phyloP scores from a whole-genome alignment of 306 rosid species.

The Cucumis melo region DNA sequence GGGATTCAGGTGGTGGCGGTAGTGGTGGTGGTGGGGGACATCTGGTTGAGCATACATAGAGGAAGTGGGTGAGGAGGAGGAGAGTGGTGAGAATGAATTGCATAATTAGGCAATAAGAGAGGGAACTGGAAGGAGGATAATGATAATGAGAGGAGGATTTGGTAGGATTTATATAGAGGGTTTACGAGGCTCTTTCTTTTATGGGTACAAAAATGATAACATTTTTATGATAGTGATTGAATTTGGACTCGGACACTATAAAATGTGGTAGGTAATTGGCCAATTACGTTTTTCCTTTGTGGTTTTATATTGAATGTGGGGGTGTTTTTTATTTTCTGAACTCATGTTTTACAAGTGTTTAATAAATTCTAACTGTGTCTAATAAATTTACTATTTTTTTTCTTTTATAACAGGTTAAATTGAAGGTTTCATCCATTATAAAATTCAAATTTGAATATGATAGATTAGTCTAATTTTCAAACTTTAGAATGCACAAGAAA shows the following conservation, averaged over 20 bases:
- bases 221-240: neutral
- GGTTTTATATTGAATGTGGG: neutral
- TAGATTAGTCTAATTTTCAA: too few species aligned
- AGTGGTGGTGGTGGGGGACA: neutral
- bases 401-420: too few species aligned
- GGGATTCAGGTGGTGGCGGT: neutral
- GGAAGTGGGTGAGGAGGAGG: neutral
- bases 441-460: too few species aligned
- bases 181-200: neutral
- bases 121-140: neutral
- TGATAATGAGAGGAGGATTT: neutral
- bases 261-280: neutral
- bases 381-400: too few species aligned
- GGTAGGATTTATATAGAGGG: neutral
- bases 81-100: constrained; percentile 1
- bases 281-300: neutral
- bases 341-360: neutral
- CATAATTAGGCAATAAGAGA: neutral
- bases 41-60: neutral
- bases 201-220: neutral
- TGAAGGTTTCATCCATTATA: too few species aligned
- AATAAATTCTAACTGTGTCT: too few species aligned
- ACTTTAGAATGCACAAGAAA: too few species aligned
- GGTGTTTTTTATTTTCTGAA: neutral
- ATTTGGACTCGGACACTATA: neutral